Evolutionary conservation across 139 green algal genomes (phyloP).

Genomic region (Desmodesmus armatus): DNA sequence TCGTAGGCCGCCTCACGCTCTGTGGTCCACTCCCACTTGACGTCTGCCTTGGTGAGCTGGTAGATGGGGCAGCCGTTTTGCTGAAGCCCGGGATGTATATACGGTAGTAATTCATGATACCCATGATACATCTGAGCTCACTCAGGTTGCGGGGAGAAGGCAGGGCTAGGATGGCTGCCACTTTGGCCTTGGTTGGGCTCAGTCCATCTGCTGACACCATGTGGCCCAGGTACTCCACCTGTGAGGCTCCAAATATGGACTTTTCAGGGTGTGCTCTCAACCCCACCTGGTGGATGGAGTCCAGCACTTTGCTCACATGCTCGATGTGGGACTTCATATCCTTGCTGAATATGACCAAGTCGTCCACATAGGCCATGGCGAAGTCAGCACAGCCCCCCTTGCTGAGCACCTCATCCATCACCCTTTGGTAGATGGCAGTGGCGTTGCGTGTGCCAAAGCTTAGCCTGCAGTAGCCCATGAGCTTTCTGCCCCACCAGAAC

Average conservation of each 20-base stretch:
- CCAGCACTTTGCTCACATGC: slow-evolving; percentile 44
- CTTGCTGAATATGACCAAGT: slow-evolving; percentile 5
- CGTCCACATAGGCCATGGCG: slow-evolving; percentile 48
- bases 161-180: slow-evolving; percentile 47
- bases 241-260: not conserved
- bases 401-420: slow-evolving; percentile 35
- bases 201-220: slow-evolving; percentile 47
- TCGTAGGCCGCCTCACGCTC: slow-evolving; percentile 22
- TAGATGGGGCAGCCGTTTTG: slow-evolving; percentile 42
- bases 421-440: slow-evolving; percentile 25
- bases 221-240: slow-evolving; percentile 53
- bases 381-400: slow-evolving; percentile 6
- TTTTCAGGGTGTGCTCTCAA: slow-evolving; percentile 48
- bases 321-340: slow-evolving; percentile 11
- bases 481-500: slow-evolving; percentile 44
- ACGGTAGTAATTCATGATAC: slow-evolving; percentile 53
- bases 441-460: slow-evolving; percentile 43
- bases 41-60: slow-evolving; percentile 40
- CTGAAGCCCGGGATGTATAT: slow-evolving; percentile 47
- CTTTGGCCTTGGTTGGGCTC: slow-evolving; percentile 36
- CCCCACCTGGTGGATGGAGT: not conserved
- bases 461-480: slow-evolving; percentile 13
- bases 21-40: slow-evolving; percentile 19
- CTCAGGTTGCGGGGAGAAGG: slow-evolving; percentile 31
- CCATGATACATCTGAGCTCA: slow-evolving; percentile 46